Evolutionary conservation across 768 basidiomycete species (phyloP), one percentile per base, ranked within the genome.

Genomic region (Podaxis carcinomalis): DNA sequence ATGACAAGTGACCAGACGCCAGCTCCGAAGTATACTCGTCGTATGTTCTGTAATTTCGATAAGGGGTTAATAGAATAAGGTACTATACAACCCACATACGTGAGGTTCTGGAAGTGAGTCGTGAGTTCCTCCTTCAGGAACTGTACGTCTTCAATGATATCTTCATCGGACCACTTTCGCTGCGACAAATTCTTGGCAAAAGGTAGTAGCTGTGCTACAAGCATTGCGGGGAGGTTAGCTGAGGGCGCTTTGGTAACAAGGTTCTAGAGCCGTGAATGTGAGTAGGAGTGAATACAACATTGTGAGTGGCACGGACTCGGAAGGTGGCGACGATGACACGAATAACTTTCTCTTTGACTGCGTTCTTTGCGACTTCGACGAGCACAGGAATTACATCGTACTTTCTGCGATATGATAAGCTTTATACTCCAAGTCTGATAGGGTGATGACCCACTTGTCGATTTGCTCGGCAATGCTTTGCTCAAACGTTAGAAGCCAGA

Each of bases 321-420:
- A 98, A 92, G 1, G 95, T 93, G 13, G 97, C 93, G 39, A 98
- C 80, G 58, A 95, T 87, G 13, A 98, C 90, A 7, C 97, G 87
- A 63, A 93, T 90, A 28, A 99, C 93, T 74, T 99, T 99, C 77
- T 98, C 96, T 73, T 99, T 99, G 35, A 92, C 90, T 4, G 95
- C 95, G 5, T 78, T 83, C 70, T 95, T 92, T 2, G 94, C 94
- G 40, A 93, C 85, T 50, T 89, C 84, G 35, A 88, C 86, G 40
- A 99, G 79, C 23, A 92, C 77, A 25, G 94, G 92, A 66, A 97
- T 88, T 37, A 98, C 81, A 69, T 96, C 92, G 72, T 88, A 96
- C 72, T 88, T 90, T 77, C 95, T 97, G 65, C 28, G 55, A 56
- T 21, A n/a, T 3, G 7, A 36, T 40, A 3, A 19, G 52, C 28